Percentiles rank a stretch among this genome's conserved stretches.
Conservation (phyloP, 2,329 filamentous ascomycete genomes). For the Blastomyces silverae region DNA sequence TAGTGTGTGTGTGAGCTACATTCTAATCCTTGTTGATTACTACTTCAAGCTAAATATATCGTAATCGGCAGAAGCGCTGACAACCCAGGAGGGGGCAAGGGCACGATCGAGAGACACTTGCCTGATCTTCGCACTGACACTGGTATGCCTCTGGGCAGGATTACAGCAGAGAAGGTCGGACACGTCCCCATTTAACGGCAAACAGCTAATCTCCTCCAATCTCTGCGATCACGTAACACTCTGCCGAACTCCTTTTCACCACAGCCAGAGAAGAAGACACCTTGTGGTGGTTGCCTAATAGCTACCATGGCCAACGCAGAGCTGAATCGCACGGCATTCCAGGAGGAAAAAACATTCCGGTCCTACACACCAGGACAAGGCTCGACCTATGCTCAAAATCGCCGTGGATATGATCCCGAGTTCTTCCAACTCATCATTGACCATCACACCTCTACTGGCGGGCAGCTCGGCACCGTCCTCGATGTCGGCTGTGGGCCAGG, state of each 20-base stretch:
- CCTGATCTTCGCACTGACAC: too few relatives aligned
- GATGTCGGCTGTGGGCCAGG: slow-evolving; percentile 56
- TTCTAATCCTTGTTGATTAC: background rate
- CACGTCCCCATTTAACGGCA: too few relatives aligned
- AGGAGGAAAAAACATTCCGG: slow-evolving; percentile 24
- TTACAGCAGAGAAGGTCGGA: too few relatives aligned
- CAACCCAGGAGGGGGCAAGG: background rate
- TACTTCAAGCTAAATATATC: too few relatives aligned
- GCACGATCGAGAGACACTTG: too few relatives aligned
- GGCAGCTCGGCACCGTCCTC: slow-evolving; percentile 40
- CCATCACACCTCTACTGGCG: slow-evolving; percentile 45
- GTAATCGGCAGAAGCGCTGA: background rate
- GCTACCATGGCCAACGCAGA: background rate
- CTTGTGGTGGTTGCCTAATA: background rate
- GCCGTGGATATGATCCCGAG: slow-evolving; percentile 43
- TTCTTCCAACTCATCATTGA: slow-evolving; percentile 46
- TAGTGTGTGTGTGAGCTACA: background rate
- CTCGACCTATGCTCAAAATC: slow-evolving; percentile 39
- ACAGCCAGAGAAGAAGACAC: background rate
- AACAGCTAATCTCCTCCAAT: too few relatives aligned
- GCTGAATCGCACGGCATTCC: background rate
- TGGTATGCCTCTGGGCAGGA: too few relatives aligned
- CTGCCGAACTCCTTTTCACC: background rate
- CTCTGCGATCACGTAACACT: background rate
- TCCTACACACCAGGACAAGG: slow-evolving; percentile 24